phyloP scores from a whole-genome alignment of 495 filamentous ascomycete species.

The Hypomontagnella monticulosa region DNA sequence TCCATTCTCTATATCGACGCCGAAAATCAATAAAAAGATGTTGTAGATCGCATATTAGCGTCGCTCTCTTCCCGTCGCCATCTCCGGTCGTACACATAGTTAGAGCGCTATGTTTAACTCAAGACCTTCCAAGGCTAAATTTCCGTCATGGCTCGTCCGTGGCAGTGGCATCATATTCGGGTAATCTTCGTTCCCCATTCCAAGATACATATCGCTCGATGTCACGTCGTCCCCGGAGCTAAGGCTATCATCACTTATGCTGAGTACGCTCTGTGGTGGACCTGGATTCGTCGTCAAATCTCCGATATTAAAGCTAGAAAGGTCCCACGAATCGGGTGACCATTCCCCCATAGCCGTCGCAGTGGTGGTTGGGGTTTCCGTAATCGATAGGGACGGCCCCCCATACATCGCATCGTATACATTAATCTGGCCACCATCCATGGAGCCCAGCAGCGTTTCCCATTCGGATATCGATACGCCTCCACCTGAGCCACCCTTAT shows the following conservation, averaged over 20 bases:
- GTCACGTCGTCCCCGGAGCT: slow-evolving; percentile 62
- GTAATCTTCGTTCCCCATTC: slow-evolving; percentile 50
- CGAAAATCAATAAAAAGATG: slow-evolving; percentile 19
- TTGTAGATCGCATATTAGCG: slow-evolving; percentile 7
- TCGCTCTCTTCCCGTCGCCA: neutral
- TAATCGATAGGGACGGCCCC: slow-evolving; percentile 62
- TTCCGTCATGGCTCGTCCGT: slow-evolving; percentile 44
- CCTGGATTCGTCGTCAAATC: slow-evolving; percentile 54
- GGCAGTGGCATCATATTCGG: slow-evolving; percentile 41
- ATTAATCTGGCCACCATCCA: slow-evolving; percentile 81
- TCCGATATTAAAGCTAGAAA: slow-evolving; percentile 56
- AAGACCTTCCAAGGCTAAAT: slow-evolving; percentile 55
- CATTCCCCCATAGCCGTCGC: slow-evolving; percentile 50
- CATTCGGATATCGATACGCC: slow-evolving; percentile 73
- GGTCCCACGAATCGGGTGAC: slow-evolving; percentile 67
- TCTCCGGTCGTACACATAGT: slow-evolving; percentile 4
- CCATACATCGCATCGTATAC: slow-evolving; percentile 88
- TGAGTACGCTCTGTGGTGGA: slow-evolving; percentile 73
- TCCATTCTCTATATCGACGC: slow-evolving; percentile 31
- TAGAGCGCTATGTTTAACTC: slow-evolving; percentile 54
- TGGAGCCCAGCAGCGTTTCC: slow-evolving; percentile 78
- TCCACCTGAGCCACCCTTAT: slow-evolving; percentile 45
- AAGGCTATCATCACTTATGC: slow-evolving; percentile 80
- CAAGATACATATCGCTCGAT: slow-evolving; percentile 48
- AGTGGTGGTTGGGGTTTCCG: slow-evolving; percentile 50